A percentile compares a stretch with the other conserved stretches of the same genome.
Conservation (phyloP, 208 protist species). For the Lotmaria passim region DNA sequence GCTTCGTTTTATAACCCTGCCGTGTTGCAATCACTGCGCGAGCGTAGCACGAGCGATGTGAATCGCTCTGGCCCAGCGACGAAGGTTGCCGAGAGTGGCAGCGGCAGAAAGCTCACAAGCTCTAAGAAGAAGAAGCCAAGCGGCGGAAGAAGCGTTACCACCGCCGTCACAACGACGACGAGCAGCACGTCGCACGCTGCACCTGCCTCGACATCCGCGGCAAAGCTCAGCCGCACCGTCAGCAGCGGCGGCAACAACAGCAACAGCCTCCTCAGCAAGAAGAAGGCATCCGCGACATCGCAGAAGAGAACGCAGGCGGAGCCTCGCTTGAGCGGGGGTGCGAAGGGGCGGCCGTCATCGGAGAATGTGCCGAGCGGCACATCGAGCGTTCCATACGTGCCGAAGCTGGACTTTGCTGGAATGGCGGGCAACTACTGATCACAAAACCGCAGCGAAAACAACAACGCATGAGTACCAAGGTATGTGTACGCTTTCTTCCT, state of each 20-base stretch:
- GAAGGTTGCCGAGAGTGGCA: background rate
- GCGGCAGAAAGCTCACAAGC: background rate
- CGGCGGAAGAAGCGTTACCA: background rate
- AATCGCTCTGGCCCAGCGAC: conserved; percentile 13
- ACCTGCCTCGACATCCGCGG: too few relatives aligned
- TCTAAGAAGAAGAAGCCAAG: conserved; percentile 9
- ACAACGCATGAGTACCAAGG: too few relatives aligned
- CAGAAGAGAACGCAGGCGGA: background rate
- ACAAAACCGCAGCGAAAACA: too few relatives aligned
- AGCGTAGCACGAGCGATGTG: conserved; percentile 54
- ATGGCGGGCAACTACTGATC: conserved; percentile 13
- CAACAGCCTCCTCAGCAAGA: conserved; percentile 1
- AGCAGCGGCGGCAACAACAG: background rate
- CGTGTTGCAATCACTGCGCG: conserved; percentile 44
- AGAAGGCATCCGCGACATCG: background rate
- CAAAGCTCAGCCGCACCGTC: background rate
- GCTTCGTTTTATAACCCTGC: conserved; percentile 45
- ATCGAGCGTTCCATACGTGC: conserved; percentile 12
- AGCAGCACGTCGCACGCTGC: too few relatives aligned
- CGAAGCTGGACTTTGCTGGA: conserved; percentile 12
- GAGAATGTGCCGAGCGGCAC: conserved; percentile 16
- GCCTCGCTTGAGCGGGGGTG: background rate
- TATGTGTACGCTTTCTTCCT: background rate
- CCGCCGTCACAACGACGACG: too few relatives aligned
- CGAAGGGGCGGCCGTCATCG: background rate